Evolutionary conservation across 1,139 yeast species (phyloP).

Genomic region (Zygotorulaspora mrakii): DNA sequence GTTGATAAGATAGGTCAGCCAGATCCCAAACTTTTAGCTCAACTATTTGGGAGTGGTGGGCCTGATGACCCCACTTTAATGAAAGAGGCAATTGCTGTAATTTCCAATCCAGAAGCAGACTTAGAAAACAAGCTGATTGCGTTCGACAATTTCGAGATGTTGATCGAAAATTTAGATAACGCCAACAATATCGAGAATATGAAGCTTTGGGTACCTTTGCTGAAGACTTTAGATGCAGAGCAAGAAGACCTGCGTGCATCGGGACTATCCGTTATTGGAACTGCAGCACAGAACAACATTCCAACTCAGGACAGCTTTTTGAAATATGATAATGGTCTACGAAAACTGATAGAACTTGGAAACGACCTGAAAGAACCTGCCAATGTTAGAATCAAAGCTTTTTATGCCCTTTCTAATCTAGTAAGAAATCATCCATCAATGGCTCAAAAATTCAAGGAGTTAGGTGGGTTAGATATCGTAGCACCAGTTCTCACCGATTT

Average conservation of each 20-base stretch:
- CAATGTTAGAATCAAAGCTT: conserved; percentile 54
- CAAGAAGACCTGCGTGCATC: conserved; percentile 48
- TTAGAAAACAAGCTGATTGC: conserved; percentile 68
- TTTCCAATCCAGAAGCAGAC: conserved; percentile 58
- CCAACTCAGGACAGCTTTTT: conserved; percentile 64
- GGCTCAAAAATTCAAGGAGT: conserved; percentile 50
- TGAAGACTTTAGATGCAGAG: conserved; percentile 47
- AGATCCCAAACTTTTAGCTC: conserved; percentile 72
- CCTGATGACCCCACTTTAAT: conserved; percentile 84
- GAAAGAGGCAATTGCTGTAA: conserved; percentile 67
- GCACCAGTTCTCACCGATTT: conserved; percentile 31
- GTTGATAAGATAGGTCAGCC: conserved; percentile 59
- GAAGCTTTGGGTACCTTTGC: conserved; percentile 71
- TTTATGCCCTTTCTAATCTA: conserved; percentile 73
- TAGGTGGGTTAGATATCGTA: conserved; percentile 61
- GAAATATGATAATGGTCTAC: conserved; percentile 49
- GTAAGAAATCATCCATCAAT: conserved; percentile 67
- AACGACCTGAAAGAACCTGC: conserved; percentile 31
- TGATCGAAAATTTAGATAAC: conserved; percentile 88
- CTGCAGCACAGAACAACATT: conserved; percentile 88
- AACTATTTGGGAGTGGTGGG: conserved; percentile 66
- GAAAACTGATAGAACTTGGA: conserved; percentile 45
- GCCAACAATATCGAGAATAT: conserved; percentile 87
- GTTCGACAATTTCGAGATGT: conserved; percentile 88
- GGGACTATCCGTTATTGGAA: conserved; percentile 76